Evolutionary conservation across 2,329 filamentous ascomycete genomes (phyloP).

Genomic region (Colletotrichum eremochloae): DNA sequence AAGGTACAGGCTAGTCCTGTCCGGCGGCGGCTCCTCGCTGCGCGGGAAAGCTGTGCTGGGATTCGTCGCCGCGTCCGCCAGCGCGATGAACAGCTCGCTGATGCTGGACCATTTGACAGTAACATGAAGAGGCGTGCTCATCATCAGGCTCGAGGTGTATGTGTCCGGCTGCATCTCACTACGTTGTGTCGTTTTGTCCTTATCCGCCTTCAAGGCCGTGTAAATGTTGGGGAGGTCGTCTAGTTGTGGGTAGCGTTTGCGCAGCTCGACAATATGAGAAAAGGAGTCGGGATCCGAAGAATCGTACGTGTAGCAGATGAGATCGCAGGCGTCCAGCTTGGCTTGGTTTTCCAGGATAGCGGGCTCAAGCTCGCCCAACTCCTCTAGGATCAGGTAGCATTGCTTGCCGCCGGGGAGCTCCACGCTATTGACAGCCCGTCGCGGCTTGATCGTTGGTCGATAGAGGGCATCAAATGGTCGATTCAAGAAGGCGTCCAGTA

Average conservation of each 20-base stretch:
- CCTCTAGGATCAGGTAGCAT: constrained; percentile 95
- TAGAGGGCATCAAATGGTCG: constrained; percentile 87
- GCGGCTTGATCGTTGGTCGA: constrained; percentile 93
- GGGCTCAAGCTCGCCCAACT: constrained; percentile 94
- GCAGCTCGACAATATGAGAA: constrained; percentile 86
- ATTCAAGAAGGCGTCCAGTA: constrained; percentile 92
- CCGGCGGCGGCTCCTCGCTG: constrained; percentile 85
- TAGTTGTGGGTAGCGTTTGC: constrained; percentile 83
- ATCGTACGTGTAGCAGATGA: constrained; percentile 96
- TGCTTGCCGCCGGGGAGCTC: constrained; percentile 96
- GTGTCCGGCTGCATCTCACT: constrained; percentile 92
- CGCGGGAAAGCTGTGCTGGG: constrained; percentile 91
- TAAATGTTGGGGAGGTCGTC: constrained; percentile 93
- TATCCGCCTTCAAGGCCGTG: constrained; percentile 93
- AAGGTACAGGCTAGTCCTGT: constrained; percentile 88
- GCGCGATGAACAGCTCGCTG: constrained; percentile 89
- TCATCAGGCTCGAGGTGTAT: constrained; percentile 86
- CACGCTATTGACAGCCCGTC: constrained; percentile 94
- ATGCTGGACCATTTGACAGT: constrained; percentile 96
- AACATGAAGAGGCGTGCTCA: constrained; percentile 93
- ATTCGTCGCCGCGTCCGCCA: constrained; percentile 92
- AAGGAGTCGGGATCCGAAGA: constrained; percentile 98
- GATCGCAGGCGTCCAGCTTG: constrained; percentile 92
- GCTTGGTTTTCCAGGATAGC: constrained; percentile 92
- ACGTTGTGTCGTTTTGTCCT: constrained; percentile 96